Base-by-base conservation (phyloP, 352 stramenopile species). In the Globisporangium recalcitrans region DNA sequence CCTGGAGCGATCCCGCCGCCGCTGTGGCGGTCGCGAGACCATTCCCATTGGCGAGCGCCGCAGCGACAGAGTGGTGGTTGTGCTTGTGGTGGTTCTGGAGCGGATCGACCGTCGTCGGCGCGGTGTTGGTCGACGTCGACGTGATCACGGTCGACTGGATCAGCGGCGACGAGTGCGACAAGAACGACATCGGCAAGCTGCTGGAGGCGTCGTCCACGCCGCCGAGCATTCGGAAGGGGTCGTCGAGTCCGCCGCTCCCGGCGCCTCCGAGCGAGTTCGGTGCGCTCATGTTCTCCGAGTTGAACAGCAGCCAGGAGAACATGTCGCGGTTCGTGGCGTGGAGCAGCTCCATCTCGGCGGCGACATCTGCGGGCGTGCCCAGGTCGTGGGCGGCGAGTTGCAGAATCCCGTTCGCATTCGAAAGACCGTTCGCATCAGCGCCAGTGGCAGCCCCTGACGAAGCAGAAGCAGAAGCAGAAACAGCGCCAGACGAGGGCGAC, bases 301-400 rank as follows among this genome's bases (percentile, higher is more conserved):
- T 93, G 69, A 91, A 89, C 24, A 93, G 68, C 59, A 91, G 72
- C 83, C 83, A 93, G 56, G 83, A 91, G 63, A 93, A 91, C 81
- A 93, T 88, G 65, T 93, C 83, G 54, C 82, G 82, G 68, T 89
- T 92, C 26, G 80, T 78, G 56, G 69, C 74, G 57, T 71, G 73
- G 54, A 91, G 71, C 10, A 91, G 68, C 59, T 91, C 82, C 70
- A 90, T 82, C 27, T 91, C 82, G 38, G 72, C 67, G 10, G 62
- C 48, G 34, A 75, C 65, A 27, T 82, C 77, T 10, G 57, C 56
- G 31, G 77, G 68, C 16, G 60, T 61, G 44, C 69, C 69, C 27
- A 62, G 52, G 36, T 71, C 59, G 19, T 60, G 44, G 44, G 58
- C 59, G 26, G 58, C 46, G 54, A 63, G 62, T 34, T 68, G 62